Base-by-base conservation (phyloP, 805 yeast genomes). In the Ogataea paraovalis region DNA sequence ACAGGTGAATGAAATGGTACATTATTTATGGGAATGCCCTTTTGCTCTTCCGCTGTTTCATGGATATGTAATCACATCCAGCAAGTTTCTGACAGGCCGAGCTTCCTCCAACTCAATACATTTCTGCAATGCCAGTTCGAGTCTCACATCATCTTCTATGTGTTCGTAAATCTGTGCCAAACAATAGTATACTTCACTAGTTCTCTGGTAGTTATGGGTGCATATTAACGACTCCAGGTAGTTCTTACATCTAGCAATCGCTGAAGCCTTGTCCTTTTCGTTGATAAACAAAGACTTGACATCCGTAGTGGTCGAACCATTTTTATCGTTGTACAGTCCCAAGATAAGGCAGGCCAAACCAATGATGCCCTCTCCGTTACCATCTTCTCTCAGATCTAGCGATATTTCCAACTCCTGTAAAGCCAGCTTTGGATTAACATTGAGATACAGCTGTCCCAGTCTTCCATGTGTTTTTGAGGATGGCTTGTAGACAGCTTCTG, bases 181-280 rank as follows among this genome's bases (percentile, higher is more conserved):
- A 46, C 76, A 75, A 76, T 80, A 83, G 85, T 91, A 85, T 12
- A 84, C 72, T 62, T 88, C 96, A 2, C 73, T 53, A 42, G 58
- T 58, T 52, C 72, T 74, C 53, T 57, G 56, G 7, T 73, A 76
- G 43, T 56, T 59, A 30, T 75, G 76, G 68, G 74, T 68, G 44
- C 69, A 59, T 32, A 64, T 59, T 12, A 71, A 53, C 47, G 58
- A 57, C 36, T 76, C 79, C 45, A 78, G 60, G 46, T 70, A 65
- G 49, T 70, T 72, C 60, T 74, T 75, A 58, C 80, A 61, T 50
- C 87, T 67, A 3, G 83, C 79, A n/a, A 75, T 57, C 0, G 85
- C 90, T 2, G 90, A 82, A 30, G 72, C 66, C 50, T 68, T 67
- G 55, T 86, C 92, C 48, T 73, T 74, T 2, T 65, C 70, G 28